Conservation (phyloP, 352 stramenopile genomes). For the Phytophthora sojae region DNA sequence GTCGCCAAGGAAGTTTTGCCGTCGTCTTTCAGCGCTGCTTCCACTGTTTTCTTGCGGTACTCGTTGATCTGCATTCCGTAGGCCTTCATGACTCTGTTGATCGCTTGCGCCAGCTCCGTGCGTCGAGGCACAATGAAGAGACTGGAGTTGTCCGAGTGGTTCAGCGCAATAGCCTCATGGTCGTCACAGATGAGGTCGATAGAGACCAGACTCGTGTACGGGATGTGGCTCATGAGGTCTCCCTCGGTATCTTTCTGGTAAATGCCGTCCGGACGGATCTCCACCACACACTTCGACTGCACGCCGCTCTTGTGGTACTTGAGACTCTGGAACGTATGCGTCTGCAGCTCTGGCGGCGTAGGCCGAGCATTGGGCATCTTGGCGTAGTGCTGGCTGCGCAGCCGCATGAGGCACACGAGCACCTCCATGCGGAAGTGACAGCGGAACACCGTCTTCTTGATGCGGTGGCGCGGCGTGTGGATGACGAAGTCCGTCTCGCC, state of each 20-base stretch:
- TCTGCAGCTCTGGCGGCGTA: constrained; percentile 57
- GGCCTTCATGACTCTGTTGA: constrained; percentile 73
- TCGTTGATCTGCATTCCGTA: constrained; percentile 88
- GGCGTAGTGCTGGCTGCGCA: constrained; percentile 71
- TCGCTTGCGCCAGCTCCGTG: constrained; percentile 74
- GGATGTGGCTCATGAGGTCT: constrained; percentile 82
- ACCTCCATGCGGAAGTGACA: constrained; percentile 88
- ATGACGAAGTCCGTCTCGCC: constrained; percentile 86
- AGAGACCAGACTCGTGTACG: constrained; percentile 84
- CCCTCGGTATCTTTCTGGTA: constrained; percentile 80
- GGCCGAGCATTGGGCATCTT: constrained; percentile 36
- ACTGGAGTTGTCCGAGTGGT: constrained; percentile 86
- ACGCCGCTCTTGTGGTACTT: constrained; percentile 72
- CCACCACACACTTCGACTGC: constrained; percentile 71
- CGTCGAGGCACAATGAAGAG: constrained; percentile 74
- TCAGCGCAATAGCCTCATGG: constrained; percentile 72
- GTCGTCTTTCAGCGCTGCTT: constrained; percentile 61
- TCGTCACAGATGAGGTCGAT: constrained; percentile 86
- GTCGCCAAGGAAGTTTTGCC: constrained; percentile 32
- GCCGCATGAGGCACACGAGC: constrained; percentile 79
- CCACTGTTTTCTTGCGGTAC: constrained; percentile 85
- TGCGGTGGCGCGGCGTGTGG: constrained; percentile 72
- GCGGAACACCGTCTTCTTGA: constrained; percentile 86
- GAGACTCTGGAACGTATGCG: constrained; percentile 54
- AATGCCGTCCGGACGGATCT: constrained; percentile 76